Evolutionary conservation across 2,329 filamentous ascomycete species (phyloP), one percentile per base, ranked within the genome.

Genomic region (Ceratocystis colombiana): DNA sequence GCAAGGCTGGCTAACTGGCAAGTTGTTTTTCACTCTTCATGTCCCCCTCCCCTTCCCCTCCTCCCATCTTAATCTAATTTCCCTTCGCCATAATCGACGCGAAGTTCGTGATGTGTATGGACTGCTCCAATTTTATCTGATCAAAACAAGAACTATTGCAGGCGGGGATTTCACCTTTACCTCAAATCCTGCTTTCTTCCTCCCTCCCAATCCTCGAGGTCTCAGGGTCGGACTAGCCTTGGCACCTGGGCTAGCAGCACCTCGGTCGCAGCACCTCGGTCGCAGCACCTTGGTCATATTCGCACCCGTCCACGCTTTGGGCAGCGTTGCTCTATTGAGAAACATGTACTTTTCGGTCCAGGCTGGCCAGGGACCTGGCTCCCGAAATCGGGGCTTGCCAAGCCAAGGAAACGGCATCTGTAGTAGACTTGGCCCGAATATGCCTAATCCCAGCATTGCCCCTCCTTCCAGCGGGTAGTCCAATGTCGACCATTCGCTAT

Each of bases 371-470:
- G 55, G 3, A 20, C 55, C 17, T 37, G 28, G 28, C 8, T 59
- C 30, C 55, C 55, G 55, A 59, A 59, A 20, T 59, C 55, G 55
- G 55, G 15, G 15, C 55, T 33, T 17, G 28, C 30, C 17, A n/a
- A 59, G 55, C 28, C 55, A 37, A 37, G 28, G 10, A 5, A 59
- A 30, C 30, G 55, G 55, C 55, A 20, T 59, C 17, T 30, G 55
- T 20, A 41, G 37, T 12, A 30, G 20, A 37, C 55, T 28, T 30
- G n/a, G 30, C 5, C 55, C 55, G 6, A 8, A n/a, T n/a, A 5
- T n/a, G 28, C 15, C 17, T 8, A 30, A 20, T 7, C 28, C 55
- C 22, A 41, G 30, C 8, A 28, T 37, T 37, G 15, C 8, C 15
- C 55, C 8, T 7, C n/a, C 15, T 30, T 59, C 8, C 28, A 59